phyloP scores from a whole-genome alignment of 2,329 filamentous ascomycete species.

The Penicillium paneum region DNA sequence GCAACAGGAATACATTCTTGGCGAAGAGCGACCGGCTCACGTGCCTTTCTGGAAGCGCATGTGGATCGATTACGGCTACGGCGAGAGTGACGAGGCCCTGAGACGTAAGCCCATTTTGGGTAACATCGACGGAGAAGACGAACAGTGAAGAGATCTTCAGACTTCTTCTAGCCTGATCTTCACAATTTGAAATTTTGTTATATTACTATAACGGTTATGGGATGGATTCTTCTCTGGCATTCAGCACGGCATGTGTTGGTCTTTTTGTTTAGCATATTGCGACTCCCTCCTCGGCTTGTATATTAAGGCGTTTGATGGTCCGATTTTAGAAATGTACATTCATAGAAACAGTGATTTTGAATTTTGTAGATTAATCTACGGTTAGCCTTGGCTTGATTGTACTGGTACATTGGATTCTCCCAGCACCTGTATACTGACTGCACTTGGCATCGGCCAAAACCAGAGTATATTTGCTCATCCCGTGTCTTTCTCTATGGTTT shows the following conservation, averaged over 20 bases:
- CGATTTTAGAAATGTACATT: constrained; percentile 10
- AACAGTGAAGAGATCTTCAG: constrained; percentile 1
- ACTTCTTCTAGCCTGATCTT: background rate
- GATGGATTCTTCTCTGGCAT: constrained; percentile 14
- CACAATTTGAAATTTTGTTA: constrained; percentile 7
- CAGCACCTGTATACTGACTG: constrained; percentile 4
- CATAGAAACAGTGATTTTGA: background rate
- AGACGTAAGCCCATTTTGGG: constrained; percentile 41
- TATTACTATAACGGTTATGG: constrained; percentile 24
- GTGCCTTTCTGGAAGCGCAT: constrained; percentile 39
- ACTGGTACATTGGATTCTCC: constrained; percentile 5
- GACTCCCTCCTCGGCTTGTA: constrained; percentile 23
- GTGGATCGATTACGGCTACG: constrained; percentile 43
- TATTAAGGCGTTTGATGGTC: constrained; percentile 23
- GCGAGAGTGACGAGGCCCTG: constrained; percentile 39
- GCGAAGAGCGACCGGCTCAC: constrained; percentile 49
- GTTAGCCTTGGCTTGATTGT: constrained; percentile 1
- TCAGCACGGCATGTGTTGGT: constrained; percentile 13
- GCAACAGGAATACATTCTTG: constrained; percentile 66
- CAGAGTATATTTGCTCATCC: constrained; percentile 1
- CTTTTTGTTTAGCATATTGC: constrained; percentile 21
- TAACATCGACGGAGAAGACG: constrained; percentile 38
- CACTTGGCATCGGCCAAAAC: constrained; percentile 1
- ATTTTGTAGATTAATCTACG: constrained; percentile 3
- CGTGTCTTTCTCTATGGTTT: constrained; percentile 7